Percentiles rank a stretch among this genome's conserved stretches.
These are phyloP conservation scores for Neurospora tetrasperma DNA, from an alignment of 495 filamentous ascomycete genomes.

Conservation along the genomic window DNA sequence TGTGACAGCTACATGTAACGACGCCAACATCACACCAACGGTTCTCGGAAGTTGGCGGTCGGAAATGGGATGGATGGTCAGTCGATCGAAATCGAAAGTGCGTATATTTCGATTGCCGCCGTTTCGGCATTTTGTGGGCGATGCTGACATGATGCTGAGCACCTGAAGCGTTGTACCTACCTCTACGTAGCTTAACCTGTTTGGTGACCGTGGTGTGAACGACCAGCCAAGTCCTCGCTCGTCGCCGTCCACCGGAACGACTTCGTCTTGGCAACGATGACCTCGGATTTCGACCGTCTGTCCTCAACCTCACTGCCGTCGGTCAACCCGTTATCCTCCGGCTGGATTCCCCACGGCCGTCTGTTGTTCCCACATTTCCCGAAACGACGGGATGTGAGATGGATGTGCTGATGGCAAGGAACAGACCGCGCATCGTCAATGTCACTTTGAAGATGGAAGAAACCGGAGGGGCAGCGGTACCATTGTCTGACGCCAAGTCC, in stretches of 20 bases:
- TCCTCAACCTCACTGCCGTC: background rate
- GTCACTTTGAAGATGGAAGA: background rate
- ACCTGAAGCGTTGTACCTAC: background rate
- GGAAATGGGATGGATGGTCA: background rate
- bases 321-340: background rate
- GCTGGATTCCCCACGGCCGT: background rate
- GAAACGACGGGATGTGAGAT: background rate
- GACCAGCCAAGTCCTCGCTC: background rate
- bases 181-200: background rate
- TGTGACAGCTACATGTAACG: background rate
- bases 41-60: background rate
- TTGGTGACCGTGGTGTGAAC: background rate
- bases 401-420: background rate
- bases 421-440: background rate
- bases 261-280: background rate
- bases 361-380: background rate
- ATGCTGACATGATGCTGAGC: background rate
- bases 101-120: background rate
- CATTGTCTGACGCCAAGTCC: background rate
- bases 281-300: background rate
- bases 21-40: background rate
- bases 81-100: background rate
- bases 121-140: background rate
- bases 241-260: background rate
- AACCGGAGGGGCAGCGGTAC: background rate